Base-by-base conservation (phyloP, 306 rosid genomes). In the Trichosanthes truncata region DNA sequence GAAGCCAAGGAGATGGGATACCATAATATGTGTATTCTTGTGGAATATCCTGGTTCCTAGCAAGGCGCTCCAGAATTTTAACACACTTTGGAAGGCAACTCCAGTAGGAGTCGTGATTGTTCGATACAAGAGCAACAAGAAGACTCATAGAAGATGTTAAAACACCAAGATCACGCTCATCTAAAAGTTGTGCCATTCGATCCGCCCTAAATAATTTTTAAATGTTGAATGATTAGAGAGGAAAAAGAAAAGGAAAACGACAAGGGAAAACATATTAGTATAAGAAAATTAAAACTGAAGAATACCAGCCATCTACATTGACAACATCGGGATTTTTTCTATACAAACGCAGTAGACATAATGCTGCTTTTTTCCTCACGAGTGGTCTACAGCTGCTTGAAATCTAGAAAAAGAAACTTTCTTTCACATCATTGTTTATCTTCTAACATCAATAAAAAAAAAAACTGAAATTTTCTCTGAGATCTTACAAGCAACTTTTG, bases 1-100 rank as follows among this genome's bases (percentile, higher is more conserved):
- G 99, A 87, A 96, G 99, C 99, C 98, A 96, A 73, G 99, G 99
- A 83, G 99, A 96, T 86, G 99, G 99, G 84, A 96, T 96, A 81
- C 99, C 99, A 63, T 96, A 96, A 88, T 96, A 96, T 80, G 98
- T 96, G 85, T 96, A 96, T 85, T 96, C 99, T 83, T 91, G 98
- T 45, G 97, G 99, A 85, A 96, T 84, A 89, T 96, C 99, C 85
- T 91, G 99, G 81, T 91, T 96, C 87, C 98, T 93, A 49, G 98
- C 98, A 74, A 96, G 98, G 75, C 98, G 95, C 85, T 96, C 98
- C 82, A 96, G 87, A 65, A 51, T 87, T 89, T 91, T 96, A 80
- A 96, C 97, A 11, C 99, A 96, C 82, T 93, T 96, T 80, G 99
- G 99, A 87, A 96, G 99, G 83, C 89, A 89, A 84, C 96, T 96